Evolutionary conservation across 164 flowering plant genomes (phyloP), one percentile per base, ranked within the genome.

Genomic region (Vitis amurensis): DNA sequence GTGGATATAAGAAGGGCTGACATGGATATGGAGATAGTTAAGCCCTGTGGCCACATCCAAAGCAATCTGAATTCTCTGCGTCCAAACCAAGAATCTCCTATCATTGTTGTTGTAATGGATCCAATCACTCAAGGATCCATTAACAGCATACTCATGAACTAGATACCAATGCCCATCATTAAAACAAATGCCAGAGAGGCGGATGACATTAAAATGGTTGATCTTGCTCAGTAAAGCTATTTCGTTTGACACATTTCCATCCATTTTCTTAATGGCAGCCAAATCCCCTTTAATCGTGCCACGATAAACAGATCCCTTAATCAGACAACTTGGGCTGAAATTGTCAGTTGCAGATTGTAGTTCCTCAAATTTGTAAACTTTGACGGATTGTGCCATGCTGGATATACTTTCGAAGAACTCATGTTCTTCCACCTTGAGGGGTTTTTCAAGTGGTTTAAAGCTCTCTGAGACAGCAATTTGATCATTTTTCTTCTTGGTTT

Each of bases 21-120:
- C 77, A 71, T 78, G 86, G 70, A 79, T 80, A 69, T 94, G 97
- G 52, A 94, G 89, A 77, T 94, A 94, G 66, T 85, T 72, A 48
- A 94, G 91, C 23, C 97, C 96, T 10, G 73, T 83, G 13, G 94
- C 94, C 9, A 90, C 83, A 72, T 89, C 94, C 44, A 83, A 55
- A 62, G 84, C 87, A 55, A 94, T 88, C 72, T 85, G 90, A 13
- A 89, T 73, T 70, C 94, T 80, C 64, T 79, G 83, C 10, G 75
- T 76, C 97, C 97, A 94, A 62, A 71, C 83, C 75, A 89, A 79
- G 68, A 55, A 58, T 57, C 78, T 76, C 0, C 56, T 68, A 57
- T 62, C 74, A 7, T 51, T 68, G 61, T 12, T 74, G 64, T 50
- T 63, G 66, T 69, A 12, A 61, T 75, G 67, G 52, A 93, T 84